A percentile compares a stretch with the other conserved stretches of the same genome.
Evolutionary conservation across 352 stramenopile species (phyloP).

Genomic region (Globisporangium irregulare): DNA sequence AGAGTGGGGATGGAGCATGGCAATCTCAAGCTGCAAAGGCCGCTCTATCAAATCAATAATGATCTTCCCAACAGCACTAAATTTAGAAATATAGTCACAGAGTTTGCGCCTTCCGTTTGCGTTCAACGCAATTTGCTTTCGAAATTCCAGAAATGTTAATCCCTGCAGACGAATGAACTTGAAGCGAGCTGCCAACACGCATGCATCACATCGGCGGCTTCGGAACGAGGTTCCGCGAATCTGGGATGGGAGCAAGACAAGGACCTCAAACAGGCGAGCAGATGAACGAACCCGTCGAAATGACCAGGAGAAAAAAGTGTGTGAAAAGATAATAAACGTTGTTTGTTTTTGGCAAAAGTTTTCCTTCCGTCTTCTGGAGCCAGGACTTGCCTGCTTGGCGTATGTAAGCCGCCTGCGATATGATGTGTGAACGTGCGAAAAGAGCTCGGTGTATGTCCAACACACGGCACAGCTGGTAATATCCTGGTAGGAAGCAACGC

Average conservation of each 20-base stretch:
- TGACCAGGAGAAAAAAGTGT: neutral
- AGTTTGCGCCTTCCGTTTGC: too few relatives aligned
- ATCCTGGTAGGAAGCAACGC: neutral
- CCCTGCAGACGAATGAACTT: neutral
- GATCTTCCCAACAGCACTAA: too few relatives aligned
- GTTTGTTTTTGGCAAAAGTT: neutral
- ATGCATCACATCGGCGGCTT: neutral
- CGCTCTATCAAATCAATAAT: too few relatives aligned
- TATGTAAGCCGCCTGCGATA: neutral
- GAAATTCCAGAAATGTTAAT: neutral
- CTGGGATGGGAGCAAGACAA: neutral
- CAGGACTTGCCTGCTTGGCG: neutral
- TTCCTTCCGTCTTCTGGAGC: neutral
- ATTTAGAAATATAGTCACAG: too few relatives aligned
- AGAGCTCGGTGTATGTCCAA: neutral
- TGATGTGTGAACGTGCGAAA: neutral
- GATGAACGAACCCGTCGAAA: neutral
- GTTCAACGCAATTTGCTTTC: neutral
- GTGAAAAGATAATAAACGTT: too few relatives aligned
- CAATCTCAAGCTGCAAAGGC: too few relatives aligned
- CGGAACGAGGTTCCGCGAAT: neutral
- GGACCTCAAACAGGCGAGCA: neutral
- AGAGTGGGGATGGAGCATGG: too few relatives aligned
- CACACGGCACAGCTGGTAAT: neutral
- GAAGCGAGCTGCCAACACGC: constrained; percentile 3